phyloP scores from a whole-genome alignment of 306 rosid genomes.

The Pyrus bretschneideri region DNA sequence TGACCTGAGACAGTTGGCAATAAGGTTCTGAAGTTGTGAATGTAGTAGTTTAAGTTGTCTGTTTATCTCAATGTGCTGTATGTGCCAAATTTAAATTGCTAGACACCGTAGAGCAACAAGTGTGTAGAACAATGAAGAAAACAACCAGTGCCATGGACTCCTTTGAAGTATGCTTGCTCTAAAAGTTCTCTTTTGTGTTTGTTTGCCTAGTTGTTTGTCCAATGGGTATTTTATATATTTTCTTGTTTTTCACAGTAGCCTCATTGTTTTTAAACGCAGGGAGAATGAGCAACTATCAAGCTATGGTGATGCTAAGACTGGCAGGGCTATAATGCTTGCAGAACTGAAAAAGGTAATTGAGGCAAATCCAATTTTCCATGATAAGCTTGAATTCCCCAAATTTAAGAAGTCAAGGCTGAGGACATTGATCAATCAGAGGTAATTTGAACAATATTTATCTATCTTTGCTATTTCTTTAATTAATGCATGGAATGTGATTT shows the following conservation, averaged over 20 bases:
- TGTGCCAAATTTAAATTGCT: neutral
- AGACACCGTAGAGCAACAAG: neutral
- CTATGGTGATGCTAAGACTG: constrained; percentile 66
- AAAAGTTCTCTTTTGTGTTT: neutral
- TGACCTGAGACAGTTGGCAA: neutral
- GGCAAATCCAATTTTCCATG: constrained; percentile 71
- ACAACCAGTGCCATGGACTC: neutral
- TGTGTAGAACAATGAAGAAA: too few species aligned
- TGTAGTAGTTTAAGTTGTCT: neutral
- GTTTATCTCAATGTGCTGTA: neutral
- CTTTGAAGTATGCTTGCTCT: neutral
- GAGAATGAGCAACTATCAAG: constrained; percentile 72
- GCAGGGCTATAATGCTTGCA: constrained; percentile 60
- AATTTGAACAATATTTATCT: neutral
- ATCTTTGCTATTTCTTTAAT: neutral
- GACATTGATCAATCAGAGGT: constrained; percentile 75
- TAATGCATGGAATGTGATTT: neutral
- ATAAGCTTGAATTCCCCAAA: constrained; percentile 68
- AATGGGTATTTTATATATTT: neutral
- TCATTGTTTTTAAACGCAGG: constrained; percentile 17
- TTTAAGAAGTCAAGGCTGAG: constrained; percentile 62
- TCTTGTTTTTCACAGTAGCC: neutral
- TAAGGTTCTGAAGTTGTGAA: neutral
- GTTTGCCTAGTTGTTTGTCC: neutral
- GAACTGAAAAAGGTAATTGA: constrained; percentile 71